phyloP scores from a whole-genome alignment of 2,329 filamentous ascomycete genomes.

The Berkeleyomyces basicola region DNA sequence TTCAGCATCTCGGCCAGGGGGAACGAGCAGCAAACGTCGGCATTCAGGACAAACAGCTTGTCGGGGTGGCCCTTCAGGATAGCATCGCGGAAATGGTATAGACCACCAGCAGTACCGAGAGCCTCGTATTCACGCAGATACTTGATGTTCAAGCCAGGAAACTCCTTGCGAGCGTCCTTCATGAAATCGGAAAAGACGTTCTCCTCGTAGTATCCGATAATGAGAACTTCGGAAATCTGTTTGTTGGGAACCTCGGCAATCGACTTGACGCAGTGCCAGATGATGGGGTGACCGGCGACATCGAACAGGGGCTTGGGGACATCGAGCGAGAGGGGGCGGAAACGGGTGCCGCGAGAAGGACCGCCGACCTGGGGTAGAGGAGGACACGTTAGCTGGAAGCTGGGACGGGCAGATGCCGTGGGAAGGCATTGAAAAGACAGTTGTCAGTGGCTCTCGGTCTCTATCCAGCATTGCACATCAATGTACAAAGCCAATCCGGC shows the following conservation, averaged over 20 bases:
- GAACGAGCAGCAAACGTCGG: constrained; percentile 97
- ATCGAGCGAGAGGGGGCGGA: constrained; percentile 87
- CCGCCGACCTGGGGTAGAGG: constrained; percentile 57
- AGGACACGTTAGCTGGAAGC: constrained; percentile 19
- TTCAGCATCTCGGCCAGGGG: constrained; percentile 89
- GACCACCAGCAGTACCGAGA: constrained; percentile 82
- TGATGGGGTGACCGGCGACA: constrained; percentile 93
- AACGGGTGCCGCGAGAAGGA: constrained; percentile 86
- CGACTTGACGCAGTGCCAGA: constrained; percentile 91
- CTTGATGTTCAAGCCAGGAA: constrained; percentile 76
- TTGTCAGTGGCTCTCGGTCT: no score
- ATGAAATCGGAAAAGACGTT: constrained; percentile 95
- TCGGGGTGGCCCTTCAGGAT: constrained; percentile 93
- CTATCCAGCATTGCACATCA: no score
- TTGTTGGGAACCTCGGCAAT: constrained; percentile 72
- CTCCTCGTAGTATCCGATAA: constrained; percentile 98
- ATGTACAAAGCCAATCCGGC: background rate
- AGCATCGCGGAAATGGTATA: constrained; percentile 98
- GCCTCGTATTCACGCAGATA: constrained; percentile 97
- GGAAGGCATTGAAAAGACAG: background rate
- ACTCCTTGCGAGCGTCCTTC: constrained; percentile 71
- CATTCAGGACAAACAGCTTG: constrained; percentile 92
- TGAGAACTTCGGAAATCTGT: constrained; percentile 78
- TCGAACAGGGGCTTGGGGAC: constrained; percentile 98
- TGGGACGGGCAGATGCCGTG: constrained; percentile 3